These are phyloP conservation scores for Sporothrix mexicana DNA, from an alignment of 2,329 filamentous ascomycete species.

Conservation along the genomic window DNA sequence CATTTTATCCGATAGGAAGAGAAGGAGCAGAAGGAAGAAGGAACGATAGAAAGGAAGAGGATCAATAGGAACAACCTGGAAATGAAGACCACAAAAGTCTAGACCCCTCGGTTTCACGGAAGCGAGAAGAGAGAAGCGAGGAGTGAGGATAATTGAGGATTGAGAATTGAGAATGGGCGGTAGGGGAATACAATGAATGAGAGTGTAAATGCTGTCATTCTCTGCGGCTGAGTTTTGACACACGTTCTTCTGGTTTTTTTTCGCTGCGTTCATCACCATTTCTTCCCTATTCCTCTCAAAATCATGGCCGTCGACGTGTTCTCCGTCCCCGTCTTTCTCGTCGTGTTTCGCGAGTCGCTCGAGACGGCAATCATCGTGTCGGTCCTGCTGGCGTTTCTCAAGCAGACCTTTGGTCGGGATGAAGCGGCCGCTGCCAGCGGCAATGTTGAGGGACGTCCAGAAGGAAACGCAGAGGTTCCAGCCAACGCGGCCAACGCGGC, in stretches of 20 bases:
- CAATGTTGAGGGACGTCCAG: no score
- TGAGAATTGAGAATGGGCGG: no score
- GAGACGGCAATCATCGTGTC: slow-evolving; percentile 87
- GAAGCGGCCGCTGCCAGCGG: slow-evolving; percentile 46
- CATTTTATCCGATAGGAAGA: not conserved
- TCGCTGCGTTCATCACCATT: no score
- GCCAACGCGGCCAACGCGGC: not conserved
- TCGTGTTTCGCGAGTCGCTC: slow-evolving; percentile 83
- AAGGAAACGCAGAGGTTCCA: not conserved
- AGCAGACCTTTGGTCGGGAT: slow-evolving; percentile 1
- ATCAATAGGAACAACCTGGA: not conserved
- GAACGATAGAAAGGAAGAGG: no score
- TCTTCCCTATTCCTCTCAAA: not conserved
- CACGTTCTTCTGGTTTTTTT: no score
- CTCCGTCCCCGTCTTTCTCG: slow-evolving; percentile 72
- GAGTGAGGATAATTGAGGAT: no score
- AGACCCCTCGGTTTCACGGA: no score
- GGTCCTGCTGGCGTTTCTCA: slow-evolving; percentile 74
- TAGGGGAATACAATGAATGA: no score
- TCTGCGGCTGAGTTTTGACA: no score
- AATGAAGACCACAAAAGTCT: not conserved
- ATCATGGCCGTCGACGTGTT: slow-evolving; percentile 12
- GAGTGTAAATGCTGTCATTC: no score
- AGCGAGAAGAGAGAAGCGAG: no score
- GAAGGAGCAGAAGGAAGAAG: not conserved